Conservation (phyloP, 208 protist species). For the Wallacemonas sp. region DNA sequence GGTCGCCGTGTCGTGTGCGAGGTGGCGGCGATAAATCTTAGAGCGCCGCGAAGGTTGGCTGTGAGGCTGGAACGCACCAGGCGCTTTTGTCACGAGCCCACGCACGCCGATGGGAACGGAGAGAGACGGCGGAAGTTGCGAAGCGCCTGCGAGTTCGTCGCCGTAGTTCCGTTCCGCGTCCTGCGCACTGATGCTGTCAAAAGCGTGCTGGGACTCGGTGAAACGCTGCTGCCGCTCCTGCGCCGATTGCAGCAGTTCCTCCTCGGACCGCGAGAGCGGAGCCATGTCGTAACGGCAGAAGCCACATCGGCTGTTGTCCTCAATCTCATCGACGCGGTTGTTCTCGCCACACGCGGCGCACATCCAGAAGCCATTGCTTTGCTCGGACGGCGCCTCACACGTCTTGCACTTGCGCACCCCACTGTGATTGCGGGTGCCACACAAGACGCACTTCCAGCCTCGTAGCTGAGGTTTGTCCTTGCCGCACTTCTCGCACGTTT, state of each 20-base stretch:
- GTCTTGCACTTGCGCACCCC: constrained; percentile 79
- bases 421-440: constrained; percentile 58
- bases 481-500: constrained; percentile 56
- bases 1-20: neutral
- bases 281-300: constrained; percentile 91
- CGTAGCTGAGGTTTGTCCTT: constrained; percentile 59
- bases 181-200: constrained; percentile 55
- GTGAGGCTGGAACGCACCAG: constrained; percentile 15
- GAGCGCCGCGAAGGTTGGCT: constrained; percentile 18
- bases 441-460: constrained; percentile 80
- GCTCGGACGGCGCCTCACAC: constrained; percentile 38
- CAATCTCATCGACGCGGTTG: constrained; percentile 84
- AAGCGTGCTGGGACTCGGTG: constrained; percentile 56
- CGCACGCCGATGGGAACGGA: neutral
- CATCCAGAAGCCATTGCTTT: constrained; percentile 80
- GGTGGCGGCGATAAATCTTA: neutral
- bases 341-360: constrained; percentile 85
- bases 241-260: constrained; percentile 42
- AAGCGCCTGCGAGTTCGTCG: constrained; percentile 47
- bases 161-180: constrained; percentile 71
- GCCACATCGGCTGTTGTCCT: constrained; percentile 86
- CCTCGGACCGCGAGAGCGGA: constrained; percentile 50
- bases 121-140: constrained; percentile 19
- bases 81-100: constrained; percentile 6
- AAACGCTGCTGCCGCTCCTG: constrained; percentile 34